A percentile compares a stretch with the other conserved stretches of the same genome.
Conservation (phyloP, 768 basidiomycete species). For the Suillus fuscotomentosus region DNA sequence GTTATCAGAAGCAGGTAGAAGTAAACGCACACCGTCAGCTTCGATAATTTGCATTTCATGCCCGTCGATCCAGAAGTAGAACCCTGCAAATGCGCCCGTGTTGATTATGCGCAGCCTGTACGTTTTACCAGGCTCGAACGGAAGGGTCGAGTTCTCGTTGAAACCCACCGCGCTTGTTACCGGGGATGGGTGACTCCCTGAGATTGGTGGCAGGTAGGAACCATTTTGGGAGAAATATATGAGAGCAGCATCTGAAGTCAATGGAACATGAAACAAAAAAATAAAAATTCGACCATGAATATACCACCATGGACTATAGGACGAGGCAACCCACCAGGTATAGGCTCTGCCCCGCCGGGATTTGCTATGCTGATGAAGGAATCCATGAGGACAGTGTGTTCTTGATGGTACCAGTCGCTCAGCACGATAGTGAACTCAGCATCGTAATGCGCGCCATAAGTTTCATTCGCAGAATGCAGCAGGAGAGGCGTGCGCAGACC, state of each 20-base stretch:
- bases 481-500: conserved; percentile 87
- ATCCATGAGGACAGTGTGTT: conserved; percentile 61
- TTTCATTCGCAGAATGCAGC: conserved; percentile 66
- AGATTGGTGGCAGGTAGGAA: conserved; percentile 62
- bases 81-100: conserved; percentile 67
- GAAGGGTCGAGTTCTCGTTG: conserved; percentile 83
- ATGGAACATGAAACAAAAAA: not conserved
- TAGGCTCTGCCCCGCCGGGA: conserved; percentile 84
- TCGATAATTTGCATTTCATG: conserved; percentile 85
- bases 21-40: conserved; percentile 67
- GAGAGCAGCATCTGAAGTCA: conserved; percentile 61
- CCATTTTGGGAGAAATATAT: conserved; percentile 83
- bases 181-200: conserved; percentile 44
- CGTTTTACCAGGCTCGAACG: conserved; percentile 82
- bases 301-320: not conserved
- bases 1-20: not conserved
- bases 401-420: conserved; percentile 90
- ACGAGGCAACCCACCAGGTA: conserved; percentile 58
- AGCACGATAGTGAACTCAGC: conserved; percentile 87
- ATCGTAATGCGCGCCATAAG: conserved; percentile 63
- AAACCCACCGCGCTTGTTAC: conserved; percentile 67
- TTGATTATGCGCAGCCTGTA: conserved; percentile 90
- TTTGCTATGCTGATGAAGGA: conserved; percentile 71
- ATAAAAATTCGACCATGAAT: not conserved
- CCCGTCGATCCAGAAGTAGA: conserved; percentile 89